Base-by-base conservation (phyloP, 2,329 filamentous ascomycete species). In the Rutstroemia sp. region DNA sequence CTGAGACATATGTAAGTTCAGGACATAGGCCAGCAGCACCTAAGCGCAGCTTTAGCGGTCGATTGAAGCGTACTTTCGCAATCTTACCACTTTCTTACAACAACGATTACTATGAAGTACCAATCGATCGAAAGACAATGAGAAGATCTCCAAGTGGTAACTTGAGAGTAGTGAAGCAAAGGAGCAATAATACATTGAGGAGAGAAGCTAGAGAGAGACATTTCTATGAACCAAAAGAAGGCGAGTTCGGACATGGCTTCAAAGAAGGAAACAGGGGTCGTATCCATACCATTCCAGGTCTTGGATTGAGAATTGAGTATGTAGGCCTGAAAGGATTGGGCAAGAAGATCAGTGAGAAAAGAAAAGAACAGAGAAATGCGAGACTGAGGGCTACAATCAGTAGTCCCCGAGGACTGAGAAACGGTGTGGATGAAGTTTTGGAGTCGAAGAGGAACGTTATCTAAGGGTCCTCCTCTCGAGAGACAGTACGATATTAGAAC, bases 361-460 rank as follows among this genome's bases (percentile, higher is more conserved):
- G 79, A 51, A 75, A 81, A 23, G 79, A 83, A 69, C 83, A 80
- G 70, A 73, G 83, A 51, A 78, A 76, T 21, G 75, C 79, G 57
- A 80, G 81, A 64, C 72, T 86, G 53, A 75, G 82, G 7, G 72
- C 77, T 61, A 84, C 76, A 68, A 86, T 86, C 46, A 83, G 81
- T 58, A 76, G 74, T 5, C 83, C 83, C 0, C 75, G 71, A 23
- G 78, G 57, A 16, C 57, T 69, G 9, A 62, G 61, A 34, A 65
- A 60, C 54, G 67, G 67, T 3, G 56, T 68, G 25, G 65, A 69
- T 57, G 67, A 69, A 57, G 65, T 69, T 47, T 54, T 69, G 42
- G 54, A 61, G 25, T 57, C 54, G 25, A 46, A 48, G 19, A 45
- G 30, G 19, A 51, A 56, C 17, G 25, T 55, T 25, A 49, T 55